These are phyloP conservation scores for Fusarium sp. DNA, from an alignment of 2,329 filamentous ascomycete species.

Conservation along the genomic window DNA sequence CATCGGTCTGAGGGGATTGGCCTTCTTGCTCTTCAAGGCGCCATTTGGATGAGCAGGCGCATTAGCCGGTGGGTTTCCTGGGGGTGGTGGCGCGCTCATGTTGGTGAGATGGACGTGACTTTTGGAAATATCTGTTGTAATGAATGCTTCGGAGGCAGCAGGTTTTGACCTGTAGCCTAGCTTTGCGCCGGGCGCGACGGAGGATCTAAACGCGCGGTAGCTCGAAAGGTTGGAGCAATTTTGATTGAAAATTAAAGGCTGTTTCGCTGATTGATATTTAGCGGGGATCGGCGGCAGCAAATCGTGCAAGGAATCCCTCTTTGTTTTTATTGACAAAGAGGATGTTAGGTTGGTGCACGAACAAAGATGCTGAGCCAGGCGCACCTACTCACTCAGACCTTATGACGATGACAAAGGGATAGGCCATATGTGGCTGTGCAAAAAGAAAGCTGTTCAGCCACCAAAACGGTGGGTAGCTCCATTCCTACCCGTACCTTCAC, in stretches of 20 bases:
- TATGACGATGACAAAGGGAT: constrained; percentile 47
- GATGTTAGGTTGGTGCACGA: constrained; percentile 27
- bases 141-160: constrained; percentile 23
- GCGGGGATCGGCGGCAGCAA: neutral
- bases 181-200: constrained; percentile 28
- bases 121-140: neutral
- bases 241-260: constrained; percentile 5
- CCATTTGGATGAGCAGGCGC: constrained; percentile 53
- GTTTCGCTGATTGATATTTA: neutral
- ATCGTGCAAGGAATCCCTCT: neutral
- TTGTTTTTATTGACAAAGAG: constrained; percentile 35
- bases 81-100: constrained; percentile 60
- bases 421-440: constrained; percentile 38
- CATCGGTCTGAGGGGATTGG: constrained; percentile 55
- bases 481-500: neutral
- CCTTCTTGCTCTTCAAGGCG: constrained; percentile 46
- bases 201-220: constrained; percentile 5
- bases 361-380: constrained; percentile 25
- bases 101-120: constrained; percentile 23
- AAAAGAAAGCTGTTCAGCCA: neutral
- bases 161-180: constrained; percentile 31
- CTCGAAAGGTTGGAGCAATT: neutral
- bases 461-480: neutral
- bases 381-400: constrained; percentile 6
- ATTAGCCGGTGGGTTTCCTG: constrained; percentile 38